phyloP scores from a whole-genome alignment of 306 rosid species.

The Pterocarpus santalinus region DNA sequence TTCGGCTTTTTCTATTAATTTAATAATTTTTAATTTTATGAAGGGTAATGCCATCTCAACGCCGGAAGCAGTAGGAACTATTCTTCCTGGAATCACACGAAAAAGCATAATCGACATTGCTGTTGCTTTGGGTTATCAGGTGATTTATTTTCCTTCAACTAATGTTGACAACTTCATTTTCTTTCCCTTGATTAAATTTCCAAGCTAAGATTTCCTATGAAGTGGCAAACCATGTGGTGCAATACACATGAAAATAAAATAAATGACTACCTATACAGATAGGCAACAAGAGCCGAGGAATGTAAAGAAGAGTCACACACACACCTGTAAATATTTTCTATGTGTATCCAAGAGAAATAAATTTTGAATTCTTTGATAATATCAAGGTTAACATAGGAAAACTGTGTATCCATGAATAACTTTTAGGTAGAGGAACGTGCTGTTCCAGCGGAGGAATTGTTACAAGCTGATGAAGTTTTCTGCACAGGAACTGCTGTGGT shows the following conservation, averaged over 20 bases:
- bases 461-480: conserved; percentile 71
- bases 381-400: background rate
- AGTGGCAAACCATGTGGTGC: too few relatives aligned
- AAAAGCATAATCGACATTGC: conserved; percentile 67
- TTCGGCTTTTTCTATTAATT: background rate
- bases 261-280: too few relatives aligned
- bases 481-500: conserved; percentile 73
- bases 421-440: conserved; percentile 59
- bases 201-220: too few relatives aligned
- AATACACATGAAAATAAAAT: too few relatives aligned
- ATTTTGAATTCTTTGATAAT: too few relatives aligned
- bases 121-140: conserved; percentile 64
- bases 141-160: conserved; percentile 25
- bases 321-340: too few relatives aligned
- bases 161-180: background rate
- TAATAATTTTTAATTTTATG: background rate
- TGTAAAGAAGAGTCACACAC: too few relatives aligned
- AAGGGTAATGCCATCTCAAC: conserved; percentile 64
- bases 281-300: too few relatives aligned
- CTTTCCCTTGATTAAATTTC: too few relatives aligned
- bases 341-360: too few relatives aligned
- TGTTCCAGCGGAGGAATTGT: conserved; percentile 59
- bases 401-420: background rate
- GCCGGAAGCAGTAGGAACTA: conserved; percentile 59
- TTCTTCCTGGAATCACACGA: conserved; percentile 75